Base-by-base conservation (phyloP, 2,329 filamentous ascomycete genomes). In the Fusarium keratoplasticum region DNA sequence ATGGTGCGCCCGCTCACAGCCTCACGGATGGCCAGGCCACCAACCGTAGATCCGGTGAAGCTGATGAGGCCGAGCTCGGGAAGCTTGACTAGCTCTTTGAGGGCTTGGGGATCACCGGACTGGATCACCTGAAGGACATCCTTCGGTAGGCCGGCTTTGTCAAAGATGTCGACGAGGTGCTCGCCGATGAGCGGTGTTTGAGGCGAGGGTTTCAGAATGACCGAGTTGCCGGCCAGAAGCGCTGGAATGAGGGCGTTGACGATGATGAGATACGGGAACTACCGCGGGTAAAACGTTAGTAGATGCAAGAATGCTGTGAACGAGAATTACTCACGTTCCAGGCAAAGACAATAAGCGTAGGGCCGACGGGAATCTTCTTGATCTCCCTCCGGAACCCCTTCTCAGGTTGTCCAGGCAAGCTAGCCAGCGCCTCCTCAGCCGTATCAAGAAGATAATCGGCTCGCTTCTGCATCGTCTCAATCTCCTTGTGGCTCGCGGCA, bases 241-340 rank as follows among this genome's bases (percentile, higher is more conserved):
- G 95, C 95, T 16, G 95, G 95, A 70, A 98, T 90, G 66, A 98
- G 87, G 16, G 94, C 95, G 86, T 98, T 98, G 81, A 98, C 90
- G 31, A 98, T 90, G 75, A 95, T 97, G 60, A 98, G 87, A 82
- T 98, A 98, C 16, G 95, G 95, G 80, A 98, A 98, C 94, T 97
- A n/a, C 8, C 18, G 35, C 7, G 20, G 6, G 4, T 7, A 33
- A 22, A 22, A 16, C 5, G 20, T 57, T n/a, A 57, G 52, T 10
- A 22, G 7, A 5, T 10, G 16, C 5, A 5, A 16, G 0, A 25
- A 22, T 33, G 0, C 11, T 4, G 4, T 10, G 9, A 6, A 22
- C 1, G 5, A n/a, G 8, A 22, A n/a, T 14, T 13, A 10, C 52
- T 36, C 13, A 96, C 95, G 84, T 98, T 98, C 95, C 95, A 98